These are phyloP conservation scores for Rhodomyrtus psidioides DNA, from an alignment of 441 rosid species.

Conservation along the genomic window DNA sequence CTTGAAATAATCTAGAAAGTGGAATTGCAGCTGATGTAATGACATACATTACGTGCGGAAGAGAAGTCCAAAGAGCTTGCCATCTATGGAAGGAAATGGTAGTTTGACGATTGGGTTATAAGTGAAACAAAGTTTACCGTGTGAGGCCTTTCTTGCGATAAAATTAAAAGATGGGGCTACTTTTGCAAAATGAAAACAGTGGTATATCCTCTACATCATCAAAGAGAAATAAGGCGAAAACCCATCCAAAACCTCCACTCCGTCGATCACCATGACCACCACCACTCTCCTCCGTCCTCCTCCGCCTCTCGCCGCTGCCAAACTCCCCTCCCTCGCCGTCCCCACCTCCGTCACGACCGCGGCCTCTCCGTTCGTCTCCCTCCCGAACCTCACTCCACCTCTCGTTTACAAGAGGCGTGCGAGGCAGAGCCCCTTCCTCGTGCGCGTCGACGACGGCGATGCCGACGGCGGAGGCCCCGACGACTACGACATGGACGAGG, in stretches of 20 bases:
- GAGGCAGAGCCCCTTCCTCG: constrained; percentile 32
- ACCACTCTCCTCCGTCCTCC: background rate
- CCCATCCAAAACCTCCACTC: constrained; percentile 2
- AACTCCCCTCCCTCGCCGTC: background rate
- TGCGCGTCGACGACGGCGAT: constrained; percentile 68
- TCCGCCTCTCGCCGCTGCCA: background rate
- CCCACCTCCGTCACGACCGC: background rate
- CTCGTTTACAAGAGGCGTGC: constrained; percentile 1
- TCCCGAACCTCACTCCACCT: constrained; percentile 11
- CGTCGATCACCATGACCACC: background rate
- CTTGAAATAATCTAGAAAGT: too few relatives aligned
- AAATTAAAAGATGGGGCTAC: background rate
- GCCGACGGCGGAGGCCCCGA: constrained; percentile 50
- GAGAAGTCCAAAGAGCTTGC: background rate
- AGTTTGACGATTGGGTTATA: background rate
- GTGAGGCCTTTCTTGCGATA: background rate
- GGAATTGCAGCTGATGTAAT: background rate
- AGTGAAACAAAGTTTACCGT: background rate
- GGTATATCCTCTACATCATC: background rate
- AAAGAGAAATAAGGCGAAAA: background rate
- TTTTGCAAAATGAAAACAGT: background rate
- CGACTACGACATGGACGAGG: constrained; percentile 78
- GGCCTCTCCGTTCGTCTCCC: background rate
- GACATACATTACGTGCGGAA: background rate
- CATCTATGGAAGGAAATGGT: background rate